These are phyloP conservation scores for Saraca asoca DNA, from an alignment of 331 rosid species.

Conservation along the genomic window DNA sequence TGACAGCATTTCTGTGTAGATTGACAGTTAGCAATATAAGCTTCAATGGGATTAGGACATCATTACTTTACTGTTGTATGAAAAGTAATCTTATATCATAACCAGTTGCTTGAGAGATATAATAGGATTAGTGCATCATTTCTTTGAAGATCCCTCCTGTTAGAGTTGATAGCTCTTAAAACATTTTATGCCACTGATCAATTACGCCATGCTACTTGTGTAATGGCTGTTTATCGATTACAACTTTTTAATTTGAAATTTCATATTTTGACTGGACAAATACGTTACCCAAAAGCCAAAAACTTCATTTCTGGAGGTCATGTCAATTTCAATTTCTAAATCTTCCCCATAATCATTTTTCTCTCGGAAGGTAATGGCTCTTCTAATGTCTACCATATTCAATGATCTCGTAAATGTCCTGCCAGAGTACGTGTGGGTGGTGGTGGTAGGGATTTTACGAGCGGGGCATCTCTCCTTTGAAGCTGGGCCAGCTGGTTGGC, in stretches of 20 bases:
- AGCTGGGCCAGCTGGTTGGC: constrained; percentile 85
- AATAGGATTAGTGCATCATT: not conserved
- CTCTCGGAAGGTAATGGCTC: no score
- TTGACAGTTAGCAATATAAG: constrained; percentile 44
- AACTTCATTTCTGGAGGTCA: no score
- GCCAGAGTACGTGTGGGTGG: no score
- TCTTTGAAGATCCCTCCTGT: no score
- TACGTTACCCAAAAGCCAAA: no score
- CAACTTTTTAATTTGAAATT: constrained; percentile 16
- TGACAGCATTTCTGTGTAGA: constrained; percentile 33
- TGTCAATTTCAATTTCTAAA: no score
- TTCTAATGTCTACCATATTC: no score
- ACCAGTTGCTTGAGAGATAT: constrained; percentile 10
- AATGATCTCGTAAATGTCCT: no score
- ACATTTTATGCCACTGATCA: not conserved
- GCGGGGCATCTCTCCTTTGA: constrained; percentile 33
- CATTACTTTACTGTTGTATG: constrained; percentile 33
- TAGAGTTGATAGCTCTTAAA: no score
- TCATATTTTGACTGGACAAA: not conserved
- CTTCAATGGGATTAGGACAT: constrained; percentile 31
- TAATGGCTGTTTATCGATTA: constrained; percentile 9
- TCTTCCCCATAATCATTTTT: no score
- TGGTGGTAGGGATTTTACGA: not conserved
- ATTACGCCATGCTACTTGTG: not conserved
- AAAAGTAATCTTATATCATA: constrained; percentile 24